Evolutionary conservation across 768 basidiomycete species (phyloP).

Genomic region (Trametes sanguinea): DNA sequence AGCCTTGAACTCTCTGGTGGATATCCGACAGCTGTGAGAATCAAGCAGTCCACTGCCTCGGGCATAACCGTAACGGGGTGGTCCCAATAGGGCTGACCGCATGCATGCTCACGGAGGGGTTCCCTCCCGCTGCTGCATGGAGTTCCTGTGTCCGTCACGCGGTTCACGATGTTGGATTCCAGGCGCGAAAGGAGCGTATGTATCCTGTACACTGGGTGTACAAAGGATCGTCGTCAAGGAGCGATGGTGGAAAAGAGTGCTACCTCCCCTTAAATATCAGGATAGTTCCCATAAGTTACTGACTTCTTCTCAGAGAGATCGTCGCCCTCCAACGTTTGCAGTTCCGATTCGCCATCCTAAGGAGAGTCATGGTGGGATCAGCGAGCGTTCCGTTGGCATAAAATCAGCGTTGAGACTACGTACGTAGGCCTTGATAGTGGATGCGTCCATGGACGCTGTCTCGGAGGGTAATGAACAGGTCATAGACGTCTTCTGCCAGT

Average conservation of each 20-base stretch:
- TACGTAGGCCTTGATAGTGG: not conserved
- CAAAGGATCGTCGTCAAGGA: not conserved
- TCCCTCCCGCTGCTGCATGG: too few species aligned
- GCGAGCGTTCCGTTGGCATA: not conserved
- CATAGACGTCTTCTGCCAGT: not conserved
- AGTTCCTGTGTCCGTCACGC: not conserved
- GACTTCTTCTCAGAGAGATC: not conserved
- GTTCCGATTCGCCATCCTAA: not conserved
- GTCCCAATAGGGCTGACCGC: too few species aligned
- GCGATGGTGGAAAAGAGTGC: not conserved
- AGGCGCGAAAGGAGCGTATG: not conserved
- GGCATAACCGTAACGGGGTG: too few species aligned
- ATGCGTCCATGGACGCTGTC: not conserved
- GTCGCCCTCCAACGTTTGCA: not conserved
- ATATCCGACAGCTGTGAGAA: too few species aligned
- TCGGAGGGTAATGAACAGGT: not conserved
- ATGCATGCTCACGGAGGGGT: too few species aligned
- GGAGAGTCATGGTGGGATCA: not conserved
- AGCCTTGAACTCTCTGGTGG: too few species aligned
- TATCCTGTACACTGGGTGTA: not conserved
- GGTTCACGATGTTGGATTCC: not conserved
- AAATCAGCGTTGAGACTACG: not conserved
- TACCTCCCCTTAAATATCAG: not conserved
- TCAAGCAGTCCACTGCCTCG: not conserved
- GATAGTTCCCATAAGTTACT: slow-evolving; percentile 1